Percentiles rank a stretch among this genome's conserved stretches.
phyloP scores from a whole-genome alignment of 441 rosid species.

The Populus hybrid region DNA sequence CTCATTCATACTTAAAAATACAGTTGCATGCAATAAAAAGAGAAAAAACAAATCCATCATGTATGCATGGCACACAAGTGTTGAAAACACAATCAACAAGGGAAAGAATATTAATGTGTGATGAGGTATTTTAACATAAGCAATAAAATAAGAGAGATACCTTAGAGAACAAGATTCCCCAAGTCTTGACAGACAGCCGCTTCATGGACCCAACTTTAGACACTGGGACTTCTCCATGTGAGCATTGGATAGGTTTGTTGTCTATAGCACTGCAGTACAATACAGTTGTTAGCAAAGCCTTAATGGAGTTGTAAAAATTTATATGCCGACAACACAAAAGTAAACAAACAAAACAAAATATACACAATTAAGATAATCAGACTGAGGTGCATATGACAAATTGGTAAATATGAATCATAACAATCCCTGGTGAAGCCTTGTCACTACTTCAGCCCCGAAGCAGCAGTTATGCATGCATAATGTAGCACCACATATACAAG shows the following conservation, averaged over 20 bases:
- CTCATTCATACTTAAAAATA: not conserved
- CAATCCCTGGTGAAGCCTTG: not conserved
- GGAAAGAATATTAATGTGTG: not conserved
- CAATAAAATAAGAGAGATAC: conserved; percentile 30
- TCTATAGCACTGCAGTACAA: conserved; percentile 54
- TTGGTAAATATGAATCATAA: not conserved
- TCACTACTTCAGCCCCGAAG: not conserved
- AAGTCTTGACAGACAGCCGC: conserved; percentile 72
- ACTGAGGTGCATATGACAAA: not conserved
- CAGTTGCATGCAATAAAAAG: not conserved
- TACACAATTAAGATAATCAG: not conserved
- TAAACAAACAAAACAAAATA: not conserved
- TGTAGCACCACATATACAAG: conserved; percentile 11
- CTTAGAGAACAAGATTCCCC: conserved; percentile 74
- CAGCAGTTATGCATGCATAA: conserved; percentile 3
- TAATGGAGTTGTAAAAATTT: not conserved
- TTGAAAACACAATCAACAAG: not conserved
- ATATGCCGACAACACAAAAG: not conserved
- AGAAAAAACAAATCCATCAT: not conserved
- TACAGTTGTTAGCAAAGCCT: not conserved
- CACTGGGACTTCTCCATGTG: conserved; percentile 75
- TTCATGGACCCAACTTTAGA: conserved; percentile 73
- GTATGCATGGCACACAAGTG: not conserved
- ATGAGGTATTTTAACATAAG: not conserved
- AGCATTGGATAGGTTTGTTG: conserved; percentile 78